A percentile compares a stretch with the other conserved stretches of the same genome.
Evolutionary conservation across 176 grass and related monocot genomes (phyloP).

Genomic region (Puccinellia tenuiflora): DNA sequence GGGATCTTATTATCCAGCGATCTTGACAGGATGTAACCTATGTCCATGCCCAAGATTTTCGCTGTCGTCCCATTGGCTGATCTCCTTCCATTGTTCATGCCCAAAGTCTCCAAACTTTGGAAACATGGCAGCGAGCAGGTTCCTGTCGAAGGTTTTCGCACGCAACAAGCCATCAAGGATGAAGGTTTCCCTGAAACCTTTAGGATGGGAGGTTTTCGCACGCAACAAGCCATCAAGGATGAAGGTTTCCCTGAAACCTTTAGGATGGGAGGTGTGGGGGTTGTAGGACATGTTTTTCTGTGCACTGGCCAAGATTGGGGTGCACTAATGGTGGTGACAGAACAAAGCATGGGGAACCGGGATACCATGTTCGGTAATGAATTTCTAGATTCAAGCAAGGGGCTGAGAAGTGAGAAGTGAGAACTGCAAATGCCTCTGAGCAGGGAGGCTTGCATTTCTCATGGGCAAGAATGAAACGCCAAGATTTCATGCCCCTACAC

Average conservation of each 20-base stretch:
- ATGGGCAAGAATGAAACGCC: neutral
- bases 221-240: conserved; percentile 1
- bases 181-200: conserved; percentile 3
- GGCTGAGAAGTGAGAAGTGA: neutral
- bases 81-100: conserved; percentile 16
- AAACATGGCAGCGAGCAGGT: neutral
- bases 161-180: conserved; percentile 1
- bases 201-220: neutral
- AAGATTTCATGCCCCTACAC: conserved; percentile 9
- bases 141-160: neutral
- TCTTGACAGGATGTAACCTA: conserved; percentile 35
- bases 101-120: neutral
- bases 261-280: neutral
- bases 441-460: neutral
- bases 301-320: neutral
- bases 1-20: conserved; percentile 26
- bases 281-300: neutral
- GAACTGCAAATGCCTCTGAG: neutral
- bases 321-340: neutral
- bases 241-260: conserved; percentile 3
- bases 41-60: conserved; percentile 44
- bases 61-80: conserved; percentile 16
- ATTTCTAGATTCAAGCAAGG: neutral
- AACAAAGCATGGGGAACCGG: neutral
- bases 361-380: conserved; percentile 6